Evolutionary conservation across 2,329 filamentous ascomycete species (phyloP), one percentile per base, ranked within the genome.

Genomic region (Monosporascus sp.): DNA sequence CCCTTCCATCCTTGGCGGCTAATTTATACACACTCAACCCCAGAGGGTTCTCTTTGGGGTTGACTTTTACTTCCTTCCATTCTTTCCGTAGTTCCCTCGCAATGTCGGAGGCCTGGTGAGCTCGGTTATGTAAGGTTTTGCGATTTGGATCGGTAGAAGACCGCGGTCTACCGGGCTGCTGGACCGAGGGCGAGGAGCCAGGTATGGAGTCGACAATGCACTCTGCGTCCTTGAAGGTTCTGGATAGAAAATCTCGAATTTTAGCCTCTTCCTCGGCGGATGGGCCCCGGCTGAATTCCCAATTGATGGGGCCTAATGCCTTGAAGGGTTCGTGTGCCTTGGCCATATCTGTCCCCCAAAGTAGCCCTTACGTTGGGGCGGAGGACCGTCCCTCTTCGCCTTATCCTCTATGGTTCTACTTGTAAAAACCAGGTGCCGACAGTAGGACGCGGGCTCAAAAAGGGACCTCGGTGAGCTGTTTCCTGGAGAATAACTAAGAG

Each of bases 31-130:
- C 84, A 51, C 77, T 79, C 56, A 97, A 85, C 0, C 80, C 84
- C 8, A 90, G 75, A 0, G 90, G 88, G 63, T 95, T 94, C 20
- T 92, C 86, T 60, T 79, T 84, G 3, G 81, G 70, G 42, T 79
- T 83, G 51, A 90, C 71, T 70, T 90, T 93, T 64, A 92, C 73
- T 42, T 90, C 87, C 69, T 95, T 96, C 91, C 93, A 97, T 70
- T 90, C 82, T 64, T 88, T 88, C 54, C 85, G 84, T n/a, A 96
- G 72, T 20, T 79, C 72, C 27, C 74, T 71, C 3, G 79, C 72
- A 64, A 2, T 83, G 81, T 51, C 77, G 67, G 42, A 75, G 74
- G 50, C 84, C 71, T 56, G 83, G 75, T 46, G 77, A 7, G 57
- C 39, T 53, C 74, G 36, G 76, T 73, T 57, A 72, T 76, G 44